Conservation (phyloP, 176 grass and related monocot species). For the Musa itinerans region DNA sequence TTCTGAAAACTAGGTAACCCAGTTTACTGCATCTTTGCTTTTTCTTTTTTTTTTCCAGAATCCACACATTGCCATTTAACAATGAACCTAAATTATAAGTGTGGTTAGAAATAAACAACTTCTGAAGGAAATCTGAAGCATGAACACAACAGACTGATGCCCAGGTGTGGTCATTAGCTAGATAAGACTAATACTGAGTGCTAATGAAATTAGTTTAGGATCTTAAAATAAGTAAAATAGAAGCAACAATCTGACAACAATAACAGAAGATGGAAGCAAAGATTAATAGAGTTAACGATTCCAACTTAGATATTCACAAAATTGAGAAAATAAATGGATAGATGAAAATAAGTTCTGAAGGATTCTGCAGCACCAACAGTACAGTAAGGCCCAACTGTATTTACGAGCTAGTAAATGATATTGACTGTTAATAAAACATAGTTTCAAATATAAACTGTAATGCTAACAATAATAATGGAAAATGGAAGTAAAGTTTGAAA, state of each 20-base stretch:
- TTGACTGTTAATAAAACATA: too few species aligned
- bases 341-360: neutral
- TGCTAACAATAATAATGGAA: too few species aligned
- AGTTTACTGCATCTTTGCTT: too few species aligned
- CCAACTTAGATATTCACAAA: too few species aligned
- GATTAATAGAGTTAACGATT: too few species aligned
- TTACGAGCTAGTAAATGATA: neutral
- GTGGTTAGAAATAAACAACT: too few species aligned
- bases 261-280: neutral
- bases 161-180: neutral
- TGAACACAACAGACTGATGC: neutral
- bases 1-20: too few species aligned
- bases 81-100: neutral
- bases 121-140: too few species aligned
- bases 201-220: neutral
- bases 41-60: too few species aligned
- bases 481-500: too few species aligned
- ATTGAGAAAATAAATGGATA: too few species aligned
- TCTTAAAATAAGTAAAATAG: neutral
- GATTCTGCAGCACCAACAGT: neutral
- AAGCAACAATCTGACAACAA: neutral
- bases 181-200: neutral
- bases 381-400: neutral
- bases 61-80: neutral
- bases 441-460: too few species aligned